Conservation (phyloP, 2,329 filamentous ascomycete species). For the Colletotrichum brevisporum region DNA sequence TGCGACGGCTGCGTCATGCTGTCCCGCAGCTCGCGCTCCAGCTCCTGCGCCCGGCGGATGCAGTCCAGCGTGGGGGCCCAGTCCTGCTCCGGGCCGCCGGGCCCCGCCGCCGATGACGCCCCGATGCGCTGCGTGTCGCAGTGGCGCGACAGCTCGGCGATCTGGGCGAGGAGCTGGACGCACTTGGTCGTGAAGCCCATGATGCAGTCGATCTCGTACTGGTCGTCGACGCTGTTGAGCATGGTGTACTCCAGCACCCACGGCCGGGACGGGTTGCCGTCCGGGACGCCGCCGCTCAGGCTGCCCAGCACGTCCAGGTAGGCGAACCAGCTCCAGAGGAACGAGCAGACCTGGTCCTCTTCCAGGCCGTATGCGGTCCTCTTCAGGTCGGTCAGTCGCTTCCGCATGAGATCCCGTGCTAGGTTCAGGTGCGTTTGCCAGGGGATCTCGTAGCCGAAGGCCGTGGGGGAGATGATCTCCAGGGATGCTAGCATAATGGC, state of each 20-base stretch:
- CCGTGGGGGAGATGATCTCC: slow-evolving; percentile 86
- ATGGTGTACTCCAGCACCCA: slow-evolving; percentile 66
- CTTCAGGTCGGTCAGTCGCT: slow-evolving; percentile 62
- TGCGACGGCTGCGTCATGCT: slow-evolving; percentile 62
- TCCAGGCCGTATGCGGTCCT: slow-evolving; percentile 56
- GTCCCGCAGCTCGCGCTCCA: slow-evolving; percentile 73
- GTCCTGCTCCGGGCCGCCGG: slow-evolving; percentile 44
- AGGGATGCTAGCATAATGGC: slow-evolving; percentile 89
- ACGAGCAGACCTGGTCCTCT: slow-evolving; percentile 75
- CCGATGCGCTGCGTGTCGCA: slow-evolving; percentile 78
- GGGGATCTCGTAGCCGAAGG: slow-evolving; percentile 83
- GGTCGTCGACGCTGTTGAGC: slow-evolving; percentile 66
- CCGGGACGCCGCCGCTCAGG: slow-evolving; percentile 71
- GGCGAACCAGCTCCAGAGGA: slow-evolving; percentile 85
- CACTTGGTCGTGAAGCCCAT: slow-evolving; percentile 83
- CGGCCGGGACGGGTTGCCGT: slow-evolving; percentile 64
- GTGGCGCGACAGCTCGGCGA: slow-evolving; percentile 78
- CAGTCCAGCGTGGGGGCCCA: slow-evolving; percentile 73
- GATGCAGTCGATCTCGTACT: slow-evolving; percentile 83
- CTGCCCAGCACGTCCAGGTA: slow-evolving; percentile 86
- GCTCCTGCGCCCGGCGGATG: slow-evolving; percentile 67
- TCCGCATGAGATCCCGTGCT: slow-evolving; percentile 81
- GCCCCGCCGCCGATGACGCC: slow-evolving; percentile 42
- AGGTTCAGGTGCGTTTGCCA: slow-evolving; percentile 86
- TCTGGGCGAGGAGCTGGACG: slow-evolving; percentile 77